These are phyloP conservation scores for Gracilaria domingensis DNA, from an alignment of 23 red algal genomes.

Conservation along the genomic window DNA sequence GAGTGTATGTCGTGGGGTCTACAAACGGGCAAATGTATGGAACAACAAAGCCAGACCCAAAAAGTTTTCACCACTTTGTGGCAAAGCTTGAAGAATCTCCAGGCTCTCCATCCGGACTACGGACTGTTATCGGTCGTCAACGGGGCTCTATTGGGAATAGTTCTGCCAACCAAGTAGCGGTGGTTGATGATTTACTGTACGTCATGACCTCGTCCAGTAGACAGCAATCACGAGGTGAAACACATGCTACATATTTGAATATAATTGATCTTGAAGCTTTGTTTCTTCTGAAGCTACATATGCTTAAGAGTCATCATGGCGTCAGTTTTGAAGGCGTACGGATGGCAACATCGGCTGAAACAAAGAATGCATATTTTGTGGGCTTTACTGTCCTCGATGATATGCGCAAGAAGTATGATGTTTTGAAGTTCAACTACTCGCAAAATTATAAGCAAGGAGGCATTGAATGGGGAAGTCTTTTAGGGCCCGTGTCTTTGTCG, in stretches of 20 bases:
- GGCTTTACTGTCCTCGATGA: slow-evolving; percentile 28
- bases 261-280: slow-evolving; percentile 35
- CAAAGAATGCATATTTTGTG: slow-evolving; percentile 48
- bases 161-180: slow-evolving; percentile 26
- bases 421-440: slow-evolving; percentile 36
- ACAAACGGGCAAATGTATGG: slow-evolving; percentile 65
- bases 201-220: slow-evolving; percentile 34
- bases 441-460: slow-evolving; percentile 6
- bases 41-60: neutral
- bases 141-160: slow-evolving; percentile 20
- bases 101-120: neutral
- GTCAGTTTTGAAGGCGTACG: slow-evolving; percentile 48
- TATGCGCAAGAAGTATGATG: slow-evolving; percentile 27
- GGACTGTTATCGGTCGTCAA: slow-evolving; percentile 49
- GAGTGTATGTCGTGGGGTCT: slow-evolving; percentile 34
- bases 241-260: slow-evolving; percentile 32
- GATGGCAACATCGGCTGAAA: slow-evolving; percentile 26
- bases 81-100: slow-evolving; percentile 53
- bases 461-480: slow-evolving; percentile 10
- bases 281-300: slow-evolving; percentile 43
- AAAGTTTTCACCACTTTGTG: slow-evolving; percentile 41
- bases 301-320: slow-evolving; percentile 22
- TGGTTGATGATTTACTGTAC: slow-evolving; percentile 39
- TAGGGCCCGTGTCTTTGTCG: slow-evolving; percentile 44
- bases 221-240: neutral